Evolutionary conservation across 2,329 filamentous ascomycete genomes (phyloP).

Genomic region (Aureobasidium sp.): DNA sequence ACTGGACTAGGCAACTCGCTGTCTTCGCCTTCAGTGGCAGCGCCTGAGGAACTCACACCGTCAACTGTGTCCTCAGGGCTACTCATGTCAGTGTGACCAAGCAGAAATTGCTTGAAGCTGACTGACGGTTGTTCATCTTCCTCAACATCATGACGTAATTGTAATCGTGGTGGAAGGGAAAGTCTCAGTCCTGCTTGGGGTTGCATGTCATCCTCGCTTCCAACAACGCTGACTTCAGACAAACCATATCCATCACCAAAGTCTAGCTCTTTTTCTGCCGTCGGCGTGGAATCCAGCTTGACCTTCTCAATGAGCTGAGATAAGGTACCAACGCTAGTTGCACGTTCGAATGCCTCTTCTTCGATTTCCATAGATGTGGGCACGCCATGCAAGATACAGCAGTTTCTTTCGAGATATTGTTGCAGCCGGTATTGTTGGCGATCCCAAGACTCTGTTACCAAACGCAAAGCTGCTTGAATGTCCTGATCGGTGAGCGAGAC

Average conservation of each 20-base stretch:
- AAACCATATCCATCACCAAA: constrained; percentile 21
- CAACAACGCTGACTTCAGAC: neutral
- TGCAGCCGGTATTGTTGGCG: constrained; percentile 42
- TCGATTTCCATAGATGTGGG: constrained; percentile 38
- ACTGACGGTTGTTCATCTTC: neutral
- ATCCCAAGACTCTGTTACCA: constrained; percentile 45
- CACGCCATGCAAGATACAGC: constrained; percentile 38
- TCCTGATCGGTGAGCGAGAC: constrained; percentile 40
- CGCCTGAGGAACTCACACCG: neutral
- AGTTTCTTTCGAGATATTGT: constrained; percentile 42
- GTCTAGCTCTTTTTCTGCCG: constrained; percentile 33
- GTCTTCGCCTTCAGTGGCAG: constrained; percentile 5
- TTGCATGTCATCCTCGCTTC: neutral
- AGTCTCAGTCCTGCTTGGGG: neutral
- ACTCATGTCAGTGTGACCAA: neutral
- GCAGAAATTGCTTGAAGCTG: constrained; percentile 15
- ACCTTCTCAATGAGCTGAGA: constrained; percentile 38
- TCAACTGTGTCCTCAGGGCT: constrained; percentile 13
- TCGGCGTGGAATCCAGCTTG: constrained; percentile 40
- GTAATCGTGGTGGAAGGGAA: neutral
- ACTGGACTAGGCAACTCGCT: neutral
- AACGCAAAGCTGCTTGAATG: constrained; percentile 41
- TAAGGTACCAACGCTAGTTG: constrained; percentile 35
- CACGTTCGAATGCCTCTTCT: constrained; percentile 41
- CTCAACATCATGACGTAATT: neutral